These are phyloP conservation scores for Pythium rhizo-oryzae DNA, from an alignment of 352 stramenopile species.

Conservation along the genomic window DNA sequence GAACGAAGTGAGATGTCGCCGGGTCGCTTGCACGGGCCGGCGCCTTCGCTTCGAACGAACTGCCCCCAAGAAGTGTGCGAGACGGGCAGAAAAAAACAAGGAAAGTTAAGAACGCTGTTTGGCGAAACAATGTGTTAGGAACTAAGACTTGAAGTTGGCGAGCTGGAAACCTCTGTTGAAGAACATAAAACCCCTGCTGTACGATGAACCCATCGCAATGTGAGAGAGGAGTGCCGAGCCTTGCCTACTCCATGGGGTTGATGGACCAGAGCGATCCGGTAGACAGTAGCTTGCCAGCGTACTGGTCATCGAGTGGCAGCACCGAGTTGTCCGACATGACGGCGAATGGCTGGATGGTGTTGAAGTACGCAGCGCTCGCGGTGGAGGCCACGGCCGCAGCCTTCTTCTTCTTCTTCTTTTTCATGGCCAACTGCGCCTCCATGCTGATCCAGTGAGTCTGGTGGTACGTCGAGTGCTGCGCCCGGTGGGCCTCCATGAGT, in stretches of 20 bases:
- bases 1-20: conserved; percentile 3
- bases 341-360: conserved; percentile 31
- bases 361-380: conserved; percentile 32
- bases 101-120: conserved; percentile 22
- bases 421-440: conserved; percentile 28
- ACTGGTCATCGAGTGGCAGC: conserved; percentile 36
- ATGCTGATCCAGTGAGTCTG: conserved; percentile 27
- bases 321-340: conserved; percentile 32
- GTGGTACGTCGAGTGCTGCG: conserved; percentile 10
- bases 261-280: conserved; percentile 17
- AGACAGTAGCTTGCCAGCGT: conserved; percentile 26
- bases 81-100: neutral
- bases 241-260: conserved; percentile 30
- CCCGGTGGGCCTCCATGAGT: conserved; percentile 25
- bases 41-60: conserved; percentile 15
- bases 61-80: conserved; percentile 2
- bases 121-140: conserved; percentile 20
- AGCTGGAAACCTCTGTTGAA: conserved; percentile 1
- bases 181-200: conserved; percentile 4
- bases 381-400: conserved; percentile 20
- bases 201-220: conserved; percentile 19
- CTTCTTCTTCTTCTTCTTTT: conserved; percentile 37
- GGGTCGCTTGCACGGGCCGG: neutral
- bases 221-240: no score
- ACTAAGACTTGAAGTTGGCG: conserved; percentile 21